These are phyloP conservation scores for Suillus occidentalis DNA, from an alignment of 768 basidiomycete species.

Conservation along the genomic window DNA sequence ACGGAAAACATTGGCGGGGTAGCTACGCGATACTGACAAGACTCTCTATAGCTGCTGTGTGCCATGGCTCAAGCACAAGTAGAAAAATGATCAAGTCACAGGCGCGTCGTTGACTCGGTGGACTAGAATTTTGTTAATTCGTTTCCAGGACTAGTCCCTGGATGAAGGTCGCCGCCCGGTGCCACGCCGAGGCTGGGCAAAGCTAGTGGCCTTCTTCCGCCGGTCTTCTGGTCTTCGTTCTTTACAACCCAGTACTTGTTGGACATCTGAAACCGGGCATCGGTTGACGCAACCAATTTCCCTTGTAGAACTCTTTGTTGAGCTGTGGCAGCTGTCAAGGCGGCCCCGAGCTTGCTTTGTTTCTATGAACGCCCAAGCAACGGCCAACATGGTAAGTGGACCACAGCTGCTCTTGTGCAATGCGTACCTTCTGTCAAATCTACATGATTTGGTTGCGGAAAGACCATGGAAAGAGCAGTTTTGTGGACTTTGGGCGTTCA, in stretches of 20 bases:
- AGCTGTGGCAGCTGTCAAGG: constrained; percentile 10
- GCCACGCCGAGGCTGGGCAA: constrained; percentile 8
- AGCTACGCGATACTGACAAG: not conserved
- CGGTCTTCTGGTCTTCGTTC: constrained; percentile 2
- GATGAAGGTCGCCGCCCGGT: constrained; percentile 7
- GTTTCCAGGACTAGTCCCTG: constrained; percentile 5
- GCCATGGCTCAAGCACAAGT: not conserved
- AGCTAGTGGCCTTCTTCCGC: not conserved
- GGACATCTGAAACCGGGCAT: constrained; percentile 4
- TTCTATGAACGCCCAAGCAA: constrained; percentile 5
- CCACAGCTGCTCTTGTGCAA: constrained; percentile 1
- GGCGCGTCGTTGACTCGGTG: not conserved
- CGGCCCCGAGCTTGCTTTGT: constrained; percentile 5
- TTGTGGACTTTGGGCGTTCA: not conserved
- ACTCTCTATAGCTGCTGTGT: not conserved
- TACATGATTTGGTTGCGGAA: not conserved
- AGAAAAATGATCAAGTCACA: not conserved
- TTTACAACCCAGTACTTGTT: not conserved
- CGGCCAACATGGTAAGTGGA: constrained; percentile 21
- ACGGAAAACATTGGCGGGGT: not conserved
- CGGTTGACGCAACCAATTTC: constrained; percentile 1
- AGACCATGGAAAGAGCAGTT: constrained; percentile 5
- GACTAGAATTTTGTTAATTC: not conserved
- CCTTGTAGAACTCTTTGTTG: constrained; percentile 20
- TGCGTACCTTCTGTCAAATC: not conserved